phyloP scores from a whole-genome alignment of 1,284 basidiomycete species.

The Ceratobasidium sp. region DNA sequence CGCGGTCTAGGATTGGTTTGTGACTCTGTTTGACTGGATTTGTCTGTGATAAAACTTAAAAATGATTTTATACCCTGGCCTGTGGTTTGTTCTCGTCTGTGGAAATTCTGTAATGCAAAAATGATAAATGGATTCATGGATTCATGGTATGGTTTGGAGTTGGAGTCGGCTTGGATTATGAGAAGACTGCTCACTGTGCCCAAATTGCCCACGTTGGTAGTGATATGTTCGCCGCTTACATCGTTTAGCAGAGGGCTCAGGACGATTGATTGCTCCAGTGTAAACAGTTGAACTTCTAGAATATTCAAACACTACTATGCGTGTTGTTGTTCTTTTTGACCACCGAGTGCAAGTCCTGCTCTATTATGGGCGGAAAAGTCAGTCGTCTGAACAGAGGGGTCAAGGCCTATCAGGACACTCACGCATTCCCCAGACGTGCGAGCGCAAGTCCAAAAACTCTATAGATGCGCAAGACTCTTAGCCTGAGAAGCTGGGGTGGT shows the following conservation, averaged over 20 bases:
- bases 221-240: neutral
- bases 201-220: neutral
- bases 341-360: conserved; percentile 82
- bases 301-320: conserved; percentile 61
- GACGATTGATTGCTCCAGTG: conserved; percentile 1
- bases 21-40: too few relatives aligned
- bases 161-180: too few relatives aligned
- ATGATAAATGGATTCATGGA: too few relatives aligned
- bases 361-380: conserved; percentile 58
- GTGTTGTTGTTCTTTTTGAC: conserved; percentile 75
- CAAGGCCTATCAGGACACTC: conserved; percentile 58
- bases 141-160: too few relatives aligned
- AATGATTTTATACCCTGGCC: too few relatives aligned
- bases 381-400: conserved; percentile 46
- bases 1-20: too few relatives aligned
- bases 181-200: neutral
- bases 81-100: too few relatives aligned
- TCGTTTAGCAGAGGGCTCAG: neutral
- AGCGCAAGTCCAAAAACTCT: conserved; percentile 83
- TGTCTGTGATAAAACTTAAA: too few relatives aligned
- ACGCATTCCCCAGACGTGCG: conserved; percentile 88
- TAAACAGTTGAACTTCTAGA: neutral
- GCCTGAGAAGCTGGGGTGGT: neutral
- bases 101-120: too few relatives aligned
- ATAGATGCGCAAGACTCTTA: conserved; percentile 16